Base-by-base conservation (phyloP, 768 basidiomycete species). In the Cystofilobasidium bisporidii region DNA sequence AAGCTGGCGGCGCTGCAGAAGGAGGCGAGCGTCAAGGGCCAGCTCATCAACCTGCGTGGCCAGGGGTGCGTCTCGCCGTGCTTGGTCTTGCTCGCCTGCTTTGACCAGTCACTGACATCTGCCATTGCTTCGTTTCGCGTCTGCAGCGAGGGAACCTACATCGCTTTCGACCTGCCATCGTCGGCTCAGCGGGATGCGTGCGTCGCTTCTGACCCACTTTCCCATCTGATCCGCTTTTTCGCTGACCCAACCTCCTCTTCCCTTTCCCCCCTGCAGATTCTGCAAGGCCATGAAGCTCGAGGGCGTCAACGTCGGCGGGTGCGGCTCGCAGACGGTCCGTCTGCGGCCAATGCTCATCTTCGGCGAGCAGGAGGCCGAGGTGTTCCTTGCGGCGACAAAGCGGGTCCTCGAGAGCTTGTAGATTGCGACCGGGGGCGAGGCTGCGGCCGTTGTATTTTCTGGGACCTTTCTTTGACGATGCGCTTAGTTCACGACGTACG, bases 301-400 rank as follows among this genome's bases (percentile, higher is more conserved):
- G 22, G 79, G 79, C 41, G 75, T 80, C 45, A 73, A 77, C 30
- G 77, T 79, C 67, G 79, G 77, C 28, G 79, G 76, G 1, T 74
- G 75, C 45, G 76, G 75, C 8, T 72, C 73, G 18, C 61, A 61
- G 61, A 64, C 73, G 4, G 73, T 76, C 38, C 70, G 77, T 30
- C 69, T 76, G 47, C 62, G 77, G 68, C 77, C 77, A 24, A 77
- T 76, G 75, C 70, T 77, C 59, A 74, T 76, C 41, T 80, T 79
- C 71, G 77, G 73, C 12, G 69, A 76, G 61, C 66, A 71, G 33
- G 77, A 79, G 60, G 69, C 72, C n/a, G 74, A 73, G 40, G 64
- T 76, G 12, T 64, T 77, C 55, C 47, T 76, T 14, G 63, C 69
- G 10, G 60, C 70, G 24, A 61, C 71, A 20, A 70, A 73, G 66